phyloP scores from a whole-genome alignment of 257 asterid genomes.

The Rauvolfia tetraphylla region DNA sequence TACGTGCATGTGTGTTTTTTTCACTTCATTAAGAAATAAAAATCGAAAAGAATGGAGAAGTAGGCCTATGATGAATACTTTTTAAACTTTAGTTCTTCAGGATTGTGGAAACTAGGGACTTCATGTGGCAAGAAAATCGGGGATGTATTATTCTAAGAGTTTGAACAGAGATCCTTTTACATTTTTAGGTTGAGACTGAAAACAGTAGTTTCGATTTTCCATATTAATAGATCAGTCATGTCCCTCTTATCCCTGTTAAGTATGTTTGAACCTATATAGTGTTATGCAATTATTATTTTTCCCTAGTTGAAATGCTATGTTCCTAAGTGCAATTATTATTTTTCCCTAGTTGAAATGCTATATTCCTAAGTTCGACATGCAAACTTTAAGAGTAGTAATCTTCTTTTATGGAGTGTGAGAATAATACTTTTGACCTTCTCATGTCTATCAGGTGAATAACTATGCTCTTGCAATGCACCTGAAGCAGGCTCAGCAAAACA shows the following conservation, averaged over 20 bases:
- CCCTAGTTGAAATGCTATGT: neutral
- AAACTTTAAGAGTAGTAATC: neutral
- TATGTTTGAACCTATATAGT: neutral
- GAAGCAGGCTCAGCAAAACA: conserved; percentile 79
- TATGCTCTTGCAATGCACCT: conserved; percentile 85
- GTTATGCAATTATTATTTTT: neutral
- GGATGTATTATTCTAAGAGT: neutral
- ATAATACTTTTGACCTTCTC: conserved; percentile 13
- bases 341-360: too few species aligned
- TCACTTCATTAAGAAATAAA: too few species aligned
- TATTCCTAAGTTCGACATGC: neutral
- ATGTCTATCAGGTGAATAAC: conserved; percentile 49
- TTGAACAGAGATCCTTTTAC: neutral
- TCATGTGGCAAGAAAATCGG: neutral
- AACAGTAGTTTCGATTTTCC: neutral
- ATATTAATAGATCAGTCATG: neutral
- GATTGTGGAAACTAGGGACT: too few species aligned
- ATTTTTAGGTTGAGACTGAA: neutral
- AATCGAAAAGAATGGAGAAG: too few species aligned
- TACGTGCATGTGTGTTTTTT: too few species aligned
- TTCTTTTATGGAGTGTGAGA: neutral
- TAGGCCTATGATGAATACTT: too few species aligned
- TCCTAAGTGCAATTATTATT: neutral
- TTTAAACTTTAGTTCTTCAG: too few species aligned
- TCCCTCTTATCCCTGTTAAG: neutral